These are phyloP conservation scores for Boletus reticuloceps DNA, from an alignment of 768 basidiomycete genomes.

Conservation along the genomic window DNA sequence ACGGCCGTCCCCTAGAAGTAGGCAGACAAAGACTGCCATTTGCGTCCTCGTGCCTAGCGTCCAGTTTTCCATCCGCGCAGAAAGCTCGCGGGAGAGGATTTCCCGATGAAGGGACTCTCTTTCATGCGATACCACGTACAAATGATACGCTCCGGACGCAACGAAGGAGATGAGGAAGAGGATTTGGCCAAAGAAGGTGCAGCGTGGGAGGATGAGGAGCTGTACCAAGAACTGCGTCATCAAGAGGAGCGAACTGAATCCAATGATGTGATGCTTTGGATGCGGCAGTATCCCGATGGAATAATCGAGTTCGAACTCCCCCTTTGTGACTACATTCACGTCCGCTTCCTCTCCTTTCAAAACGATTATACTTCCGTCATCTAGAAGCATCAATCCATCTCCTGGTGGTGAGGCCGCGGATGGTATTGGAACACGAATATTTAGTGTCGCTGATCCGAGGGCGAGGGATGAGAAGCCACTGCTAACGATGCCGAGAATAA, in stretches of 20 bases:
- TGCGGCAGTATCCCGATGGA: constrained; percentile 3
- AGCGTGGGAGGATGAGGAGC: constrained; percentile 29
- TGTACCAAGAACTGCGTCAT: constrained; percentile 29
- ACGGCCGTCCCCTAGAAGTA: constrained; percentile 14
- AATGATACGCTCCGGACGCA: constrained; percentile 33
- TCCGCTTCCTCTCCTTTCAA: constrained; percentile 28
- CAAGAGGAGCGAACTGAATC: constrained; percentile 25
- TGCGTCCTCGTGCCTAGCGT: constrained; percentile 24
- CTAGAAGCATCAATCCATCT: constrained; percentile 28
- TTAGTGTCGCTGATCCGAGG: constrained; percentile 26
- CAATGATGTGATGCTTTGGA: constrained; percentile 13
- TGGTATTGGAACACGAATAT: constrained; percentile 22
- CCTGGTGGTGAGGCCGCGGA: constrained; percentile 24
- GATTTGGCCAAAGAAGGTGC: constrained; percentile 34
- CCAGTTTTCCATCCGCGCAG: constrained; percentile 9
- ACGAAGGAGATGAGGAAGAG: constrained; percentile 27
- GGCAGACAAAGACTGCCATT: constrained; percentile 28
- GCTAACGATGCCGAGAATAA: constrained; percentile 29
- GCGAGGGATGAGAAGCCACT: constrained; percentile 30
- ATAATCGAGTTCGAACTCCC: constrained; percentile 31
- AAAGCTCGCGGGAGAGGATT: constrained; percentile 16
- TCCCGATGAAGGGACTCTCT: constrained; percentile 15
- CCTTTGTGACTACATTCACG: constrained; percentile 31
- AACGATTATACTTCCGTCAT: constrained; percentile 21
- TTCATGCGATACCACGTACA: constrained; percentile 33